Conservation (phyloP, 1,284 basidiomycete species). For the Malassezia brasiliensis region DNA sequence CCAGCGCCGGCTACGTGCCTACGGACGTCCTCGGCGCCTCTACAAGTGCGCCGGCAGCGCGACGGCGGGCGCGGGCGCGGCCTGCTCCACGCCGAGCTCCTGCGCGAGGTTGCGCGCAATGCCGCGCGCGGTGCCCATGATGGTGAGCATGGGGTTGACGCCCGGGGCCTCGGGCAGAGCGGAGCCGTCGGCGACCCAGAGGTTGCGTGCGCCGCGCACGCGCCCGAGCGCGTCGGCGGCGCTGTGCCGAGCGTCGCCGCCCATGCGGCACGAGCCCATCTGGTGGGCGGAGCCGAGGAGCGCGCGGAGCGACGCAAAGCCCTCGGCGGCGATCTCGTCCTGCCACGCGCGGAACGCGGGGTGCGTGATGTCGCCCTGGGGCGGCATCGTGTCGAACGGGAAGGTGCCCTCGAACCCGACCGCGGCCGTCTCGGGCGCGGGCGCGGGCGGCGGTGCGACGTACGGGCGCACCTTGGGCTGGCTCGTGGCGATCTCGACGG, state of each 20-base stretch:
- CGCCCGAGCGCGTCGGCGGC: conserved; percentile 50
- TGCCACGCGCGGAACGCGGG: conserved; percentile 40
- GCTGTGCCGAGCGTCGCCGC: conserved; percentile 38
- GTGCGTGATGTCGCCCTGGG: conserved; percentile 28
- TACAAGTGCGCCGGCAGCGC: not conserved
- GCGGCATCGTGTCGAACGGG: conserved; percentile 27
- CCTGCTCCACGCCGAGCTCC: conserved; percentile 33
- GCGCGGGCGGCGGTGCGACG: conserved; percentile 6
- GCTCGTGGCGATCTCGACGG: conserved; percentile 48
- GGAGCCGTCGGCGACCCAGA: conserved; percentile 52
- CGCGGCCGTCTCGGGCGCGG: conserved; percentile 12
- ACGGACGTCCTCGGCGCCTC: too few species aligned
- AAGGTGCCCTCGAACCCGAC: conserved; percentile 27
- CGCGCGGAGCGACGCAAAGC: conserved; percentile 24
- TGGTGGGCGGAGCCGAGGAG: conserved; percentile 41
- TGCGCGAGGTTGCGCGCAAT: conserved; percentile 41
- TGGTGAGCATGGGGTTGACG: conserved; percentile 53
- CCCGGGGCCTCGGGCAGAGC: conserved; percentile 50
- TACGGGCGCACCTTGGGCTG: conserved; percentile 41
- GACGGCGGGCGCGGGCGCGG: not conserved
- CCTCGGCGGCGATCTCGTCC: conserved; percentile 30
- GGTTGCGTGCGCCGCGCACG: conserved; percentile 50
- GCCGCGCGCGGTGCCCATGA: conserved; percentile 38
- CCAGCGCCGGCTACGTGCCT: too few species aligned
- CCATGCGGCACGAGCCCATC: conserved; percentile 52